phyloP scores from a whole-genome alignment of 176 grass and related monocot genomes.

The Avena eriantha region DNA sequence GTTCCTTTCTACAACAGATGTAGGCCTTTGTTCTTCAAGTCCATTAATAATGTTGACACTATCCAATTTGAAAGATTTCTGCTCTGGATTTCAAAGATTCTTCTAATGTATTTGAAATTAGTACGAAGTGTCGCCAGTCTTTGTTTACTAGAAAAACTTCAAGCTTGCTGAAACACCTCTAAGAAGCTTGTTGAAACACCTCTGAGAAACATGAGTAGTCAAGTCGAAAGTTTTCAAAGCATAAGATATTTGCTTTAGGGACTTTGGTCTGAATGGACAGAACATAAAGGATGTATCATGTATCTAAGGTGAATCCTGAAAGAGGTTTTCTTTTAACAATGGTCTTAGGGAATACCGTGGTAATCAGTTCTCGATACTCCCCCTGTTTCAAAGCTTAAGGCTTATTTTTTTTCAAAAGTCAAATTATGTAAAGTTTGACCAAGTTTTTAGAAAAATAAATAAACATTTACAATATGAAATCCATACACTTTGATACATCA shows the following conservation, averaged over 20 bases:
- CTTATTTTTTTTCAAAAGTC: too few species aligned
- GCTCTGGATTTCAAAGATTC: neutral
- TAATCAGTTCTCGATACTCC: neutral
- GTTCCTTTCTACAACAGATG: neutral
- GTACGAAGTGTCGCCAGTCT: neutral
- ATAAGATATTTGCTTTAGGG: neutral
- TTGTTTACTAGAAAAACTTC: neutral
- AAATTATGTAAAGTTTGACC: too few species aligned
- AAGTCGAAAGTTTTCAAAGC: neutral
- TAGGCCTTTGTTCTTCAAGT: neutral
- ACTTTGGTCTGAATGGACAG: neutral
- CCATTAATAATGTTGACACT: neutral
- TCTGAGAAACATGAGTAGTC: neutral
- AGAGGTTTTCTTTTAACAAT: neutral
- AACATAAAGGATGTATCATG: neutral
- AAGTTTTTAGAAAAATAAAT: too few species aligned
- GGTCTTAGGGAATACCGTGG: neutral
- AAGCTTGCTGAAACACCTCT: conserved; percentile 1
- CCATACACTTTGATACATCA: too few species aligned
- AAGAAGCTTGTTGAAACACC: neutral
- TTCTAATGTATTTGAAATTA: conserved; percentile 13
- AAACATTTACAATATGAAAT: too few species aligned
- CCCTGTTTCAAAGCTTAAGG: too few species aligned
- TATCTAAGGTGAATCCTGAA: neutral
- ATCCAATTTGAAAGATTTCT: neutral